Conservation (phyloP, 2,329 filamentous ascomycete species). For the Neonectria hederae region DNA sequence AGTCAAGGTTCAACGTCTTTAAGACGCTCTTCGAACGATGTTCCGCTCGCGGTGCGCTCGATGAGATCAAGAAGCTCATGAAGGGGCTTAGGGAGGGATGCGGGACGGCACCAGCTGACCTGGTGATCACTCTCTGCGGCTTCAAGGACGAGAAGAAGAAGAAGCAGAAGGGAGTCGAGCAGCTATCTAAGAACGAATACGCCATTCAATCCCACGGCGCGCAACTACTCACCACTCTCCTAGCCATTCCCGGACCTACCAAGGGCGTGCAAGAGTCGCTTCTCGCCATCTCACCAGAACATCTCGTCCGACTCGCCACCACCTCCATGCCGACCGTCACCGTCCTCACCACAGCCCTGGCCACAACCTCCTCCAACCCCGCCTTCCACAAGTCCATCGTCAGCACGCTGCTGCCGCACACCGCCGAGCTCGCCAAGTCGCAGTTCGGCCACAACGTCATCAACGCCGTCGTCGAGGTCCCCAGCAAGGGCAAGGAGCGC, state of each 20-base stretch:
- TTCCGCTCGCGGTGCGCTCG: slow-evolving; percentile 69
- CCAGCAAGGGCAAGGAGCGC: slow-evolving; percentile 58
- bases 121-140: slow-evolving; percentile 61
- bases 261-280: slow-evolving; percentile 80
- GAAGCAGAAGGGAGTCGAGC: slow-evolving; percentile 49
- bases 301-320: slow-evolving; percentile 71
- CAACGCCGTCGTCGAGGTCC: slow-evolving; percentile 58
- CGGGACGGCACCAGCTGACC: slow-evolving; percentile 56
- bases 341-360: slow-evolving; percentile 61
- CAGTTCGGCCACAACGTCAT: slow-evolving; percentile 63
- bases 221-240: slow-evolving; percentile 81
- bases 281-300: slow-evolving; percentile 64
- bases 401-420: slow-evolving; percentile 56
- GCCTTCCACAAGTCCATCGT: slow-evolving; percentile 66
- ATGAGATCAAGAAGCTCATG: slow-evolving; percentile 60
- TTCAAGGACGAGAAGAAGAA: slow-evolving; percentile 49
- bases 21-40: slow-evolving; percentile 87
- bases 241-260: slow-evolving; percentile 76
- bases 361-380: slow-evolving; percentile 58
- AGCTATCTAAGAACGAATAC: slow-evolving; percentile 64
- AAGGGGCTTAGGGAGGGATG: slow-evolving; percentile 60
- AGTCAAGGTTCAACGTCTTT: slow-evolving; percentile 81
- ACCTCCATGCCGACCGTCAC: slow-evolving; percentile 59
- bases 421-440: slow-evolving; percentile 58
- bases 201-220: slow-evolving; percentile 75